Evolutionary conservation across 192 early-diverging fungal species (phyloP), one percentile per base, ranked within the genome.

Genomic region (Jimgerdemannia flammicorona): DNA sequence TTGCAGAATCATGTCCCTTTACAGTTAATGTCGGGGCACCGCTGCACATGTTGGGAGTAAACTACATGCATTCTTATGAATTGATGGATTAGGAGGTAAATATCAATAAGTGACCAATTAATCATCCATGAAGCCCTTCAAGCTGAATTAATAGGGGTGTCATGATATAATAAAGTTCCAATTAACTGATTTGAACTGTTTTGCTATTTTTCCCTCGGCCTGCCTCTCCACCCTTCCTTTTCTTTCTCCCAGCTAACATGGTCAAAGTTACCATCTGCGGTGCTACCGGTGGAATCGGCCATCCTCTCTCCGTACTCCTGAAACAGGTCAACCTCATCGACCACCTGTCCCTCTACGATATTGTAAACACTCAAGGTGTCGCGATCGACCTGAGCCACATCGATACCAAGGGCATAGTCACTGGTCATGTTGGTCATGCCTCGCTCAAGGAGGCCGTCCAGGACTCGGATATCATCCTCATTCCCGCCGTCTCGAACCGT

Each of bases 341-440:
- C 54, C 90, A 96, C 77, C 90, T 99, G 43, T 86, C 94, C 68
- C 91, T 99, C 54, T 99, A 94, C 85, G 97, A 99, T 84, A 95
- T 99, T 78, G 96, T 97, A 83, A 97, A 99, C 89, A 93, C 94
- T 14, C 96, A 94, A 66, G 97, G 97, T 80, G 97, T 99, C 70
- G 97, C 95, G 67, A 95, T 95, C 49, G 97, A 98, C 78, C 88
- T 98, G 75, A 83, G 81, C 71, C 97, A 98, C 87, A 95, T 98
- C 77, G 92, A 95, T 84, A 94, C 95, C 73, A 79, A 87, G 78
- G 82, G 91, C 75, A 84, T 87, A 80, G 94, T 95, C 49, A 89
- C 88, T 76, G 89, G 90, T 54, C 89, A 91, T 83, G 86, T 91
- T 78, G 91, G 92, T 63, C 72, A 79, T 74, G 86, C 81, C 42